Conservation (phyloP, 2,329 filamentous ascomycete genomes). For the Lanzia echinophila region DNA sequence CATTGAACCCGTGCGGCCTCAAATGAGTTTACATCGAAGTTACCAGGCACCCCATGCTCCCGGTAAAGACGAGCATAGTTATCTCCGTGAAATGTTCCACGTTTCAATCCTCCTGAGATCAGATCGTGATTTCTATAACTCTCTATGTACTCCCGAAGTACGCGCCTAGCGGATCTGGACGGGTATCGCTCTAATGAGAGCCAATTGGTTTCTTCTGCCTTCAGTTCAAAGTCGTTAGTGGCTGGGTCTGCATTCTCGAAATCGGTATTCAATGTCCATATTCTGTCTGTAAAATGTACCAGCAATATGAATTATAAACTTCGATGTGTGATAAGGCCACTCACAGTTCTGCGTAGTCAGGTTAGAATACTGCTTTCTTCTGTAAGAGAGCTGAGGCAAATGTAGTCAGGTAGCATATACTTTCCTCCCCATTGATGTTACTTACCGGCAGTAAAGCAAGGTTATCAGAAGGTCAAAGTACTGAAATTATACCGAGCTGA, state of each 20-base stretch:
- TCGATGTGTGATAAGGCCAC: no score
- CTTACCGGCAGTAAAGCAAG: no score
- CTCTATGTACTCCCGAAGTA: constrained; percentile 12
- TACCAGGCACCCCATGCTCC: constrained; percentile 11
- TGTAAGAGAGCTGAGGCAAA: constrained; percentile 1
- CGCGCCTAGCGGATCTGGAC: constrained; percentile 3
- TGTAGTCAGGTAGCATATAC: constrained; percentile 16
- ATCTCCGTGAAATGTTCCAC: constrained; percentile 7
- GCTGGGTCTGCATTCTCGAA: constrained; percentile 5
- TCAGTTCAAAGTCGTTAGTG: not conserved
- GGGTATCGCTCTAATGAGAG: constrained; percentile 7
- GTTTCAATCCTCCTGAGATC: constrained; percentile 8
- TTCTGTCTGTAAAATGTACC: not conserved
- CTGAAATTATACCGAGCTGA: no score
- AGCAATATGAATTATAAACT: not conserved
- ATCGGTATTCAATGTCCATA: constrained; percentile 6
- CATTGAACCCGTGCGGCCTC: not conserved
- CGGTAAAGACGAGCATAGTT: constrained; percentile 8
- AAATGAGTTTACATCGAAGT: constrained; percentile 3
- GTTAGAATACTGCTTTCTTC: constrained; percentile 12
- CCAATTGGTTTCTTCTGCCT: not conserved
- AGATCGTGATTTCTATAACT: constrained; percentile 10
- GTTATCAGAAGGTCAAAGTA: no score
- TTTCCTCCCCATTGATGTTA: constrained; percentile 5
- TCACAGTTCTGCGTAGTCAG: constrained; percentile 1